These are phyloP conservation scores for Aphanomyces euteiches DNA, from an alignment of 352 stramenopile genomes.

Conservation along the genomic window DNA sequence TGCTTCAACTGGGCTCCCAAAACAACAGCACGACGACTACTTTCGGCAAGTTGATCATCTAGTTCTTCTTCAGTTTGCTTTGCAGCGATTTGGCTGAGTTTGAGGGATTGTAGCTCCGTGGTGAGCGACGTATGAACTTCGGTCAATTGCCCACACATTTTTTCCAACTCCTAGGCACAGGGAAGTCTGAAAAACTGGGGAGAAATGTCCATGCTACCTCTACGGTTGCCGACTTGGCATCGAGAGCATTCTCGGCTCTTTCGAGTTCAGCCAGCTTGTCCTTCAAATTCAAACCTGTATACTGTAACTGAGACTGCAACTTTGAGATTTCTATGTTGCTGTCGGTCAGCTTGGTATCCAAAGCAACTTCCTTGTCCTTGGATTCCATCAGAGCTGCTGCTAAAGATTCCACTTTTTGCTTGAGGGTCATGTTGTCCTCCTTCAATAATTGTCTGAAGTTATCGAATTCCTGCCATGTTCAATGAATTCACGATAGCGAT, in stretches of 20 bases:
- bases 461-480: constrained; percentile 3
- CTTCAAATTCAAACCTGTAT: not conserved
- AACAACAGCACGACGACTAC: not conserved
- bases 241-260: not conserved
- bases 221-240: not conserved
- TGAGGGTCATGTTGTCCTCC: not conserved
- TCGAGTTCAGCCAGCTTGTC: not conserved
- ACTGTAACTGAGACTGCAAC: not conserved
- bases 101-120: not conserved
- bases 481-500: too few species aligned
- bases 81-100: not conserved
- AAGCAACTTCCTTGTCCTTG: constrained; percentile 3
- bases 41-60: not conserved
- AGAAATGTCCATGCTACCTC: not conserved
- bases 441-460: not conserved
- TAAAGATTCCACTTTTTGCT: not conserved
- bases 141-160: not conserved
- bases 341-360: constrained; percentile 4
- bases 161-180: constrained; percentile 12
- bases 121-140: constrained; percentile 1
- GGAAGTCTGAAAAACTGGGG: not conserved
- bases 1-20: not conserved
- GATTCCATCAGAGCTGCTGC: not conserved
- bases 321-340: not conserved
- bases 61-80: constrained; percentile 15